Conservation (phyloP, 1,284 basidiomycete genomes). For the Cryptococcus jaspeensis region DNA sequence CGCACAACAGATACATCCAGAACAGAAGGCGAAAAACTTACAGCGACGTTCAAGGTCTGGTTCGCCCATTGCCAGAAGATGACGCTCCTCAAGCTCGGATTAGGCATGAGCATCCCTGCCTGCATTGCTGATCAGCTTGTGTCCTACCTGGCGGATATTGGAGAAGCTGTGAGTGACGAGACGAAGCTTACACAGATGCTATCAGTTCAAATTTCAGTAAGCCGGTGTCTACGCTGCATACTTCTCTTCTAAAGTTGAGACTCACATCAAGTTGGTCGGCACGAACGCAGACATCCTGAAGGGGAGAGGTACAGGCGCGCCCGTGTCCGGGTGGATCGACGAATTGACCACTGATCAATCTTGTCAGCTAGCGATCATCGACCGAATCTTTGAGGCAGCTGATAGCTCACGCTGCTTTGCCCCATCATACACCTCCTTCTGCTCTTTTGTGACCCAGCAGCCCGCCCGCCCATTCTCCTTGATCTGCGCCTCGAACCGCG, state of each 20-base stretch:
- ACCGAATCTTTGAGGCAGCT: background rate
- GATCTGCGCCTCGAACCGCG: slow-evolving; percentile 43
- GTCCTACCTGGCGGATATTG: too few species aligned
- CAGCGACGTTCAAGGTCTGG: slow-evolving; percentile 55
- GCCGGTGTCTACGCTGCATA: background rate
- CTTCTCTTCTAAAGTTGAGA: background rate
- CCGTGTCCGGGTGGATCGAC: slow-evolving; percentile 55
- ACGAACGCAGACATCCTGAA: slow-evolving; percentile 58
- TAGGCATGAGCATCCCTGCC: slow-evolving; percentile 55
- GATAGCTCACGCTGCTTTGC: slow-evolving; percentile 52
- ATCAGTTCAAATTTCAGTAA: too few species aligned
- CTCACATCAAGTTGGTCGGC: slow-evolving; percentile 57
- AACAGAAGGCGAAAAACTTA: slow-evolving; percentile 9
- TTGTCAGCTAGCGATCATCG: background rate
- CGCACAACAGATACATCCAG: background rate
- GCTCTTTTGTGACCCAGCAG: slow-evolving; percentile 42
- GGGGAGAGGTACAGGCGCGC: slow-evolving; percentile 54
- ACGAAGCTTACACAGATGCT: slow-evolving; percentile 30
- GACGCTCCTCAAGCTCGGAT: slow-evolving; percentile 47
- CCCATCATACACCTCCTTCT: slow-evolving; percentile 46
- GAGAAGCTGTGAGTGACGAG: background rate
- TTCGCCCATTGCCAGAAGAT: slow-evolving; percentile 60
- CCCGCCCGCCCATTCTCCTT: slow-evolving; percentile 43
- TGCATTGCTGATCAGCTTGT: slow-evolving; percentile 12
- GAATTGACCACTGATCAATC: slow-evolving; percentile 49